These are phyloP conservation scores for Neoscytalidium dimidiatum DNA, from an alignment of 2,329 filamentous ascomycete species.

Conservation along the genomic window DNA sequence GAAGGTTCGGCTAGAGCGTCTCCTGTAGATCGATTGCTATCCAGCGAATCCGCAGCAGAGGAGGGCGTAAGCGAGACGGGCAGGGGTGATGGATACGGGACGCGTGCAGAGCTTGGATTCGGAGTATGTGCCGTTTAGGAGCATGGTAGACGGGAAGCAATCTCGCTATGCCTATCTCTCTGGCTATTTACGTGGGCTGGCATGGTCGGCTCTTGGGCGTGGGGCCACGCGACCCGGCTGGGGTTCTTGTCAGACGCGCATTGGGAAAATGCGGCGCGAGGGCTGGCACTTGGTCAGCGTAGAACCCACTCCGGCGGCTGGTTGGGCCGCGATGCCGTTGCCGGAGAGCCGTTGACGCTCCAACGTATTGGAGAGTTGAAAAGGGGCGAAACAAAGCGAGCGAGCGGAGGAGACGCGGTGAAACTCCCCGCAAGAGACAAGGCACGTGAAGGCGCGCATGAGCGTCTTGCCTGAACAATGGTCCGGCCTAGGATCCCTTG, in stretches of 20 bases:
- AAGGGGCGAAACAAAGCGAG: neutral
- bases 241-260: neutral
- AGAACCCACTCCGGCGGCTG: neutral
- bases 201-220: neutral
- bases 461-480: neutral
- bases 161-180: constrained; percentile 1
- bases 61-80: neutral
- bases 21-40: neutral
- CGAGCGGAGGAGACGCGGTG: neutral
- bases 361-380: neutral
- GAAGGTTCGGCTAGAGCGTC: neutral
- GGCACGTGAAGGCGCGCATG: neutral
- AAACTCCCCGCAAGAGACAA: neutral
- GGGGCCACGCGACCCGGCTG: constrained; percentile 1
- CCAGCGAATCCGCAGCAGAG: neutral
- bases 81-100: neutral
- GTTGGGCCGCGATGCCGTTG: constrained; percentile 1
- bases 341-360: neutral
- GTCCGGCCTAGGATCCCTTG: too few species aligned
- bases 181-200: neutral
- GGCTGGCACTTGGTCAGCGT: neutral
- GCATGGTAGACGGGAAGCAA: neutral
- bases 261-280: neutral
- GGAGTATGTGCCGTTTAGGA: neutral
- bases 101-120: neutral